A percentile compares a stretch with the other conserved stretches of the same genome.
phyloP scores from a whole-genome alignment of 495 filamentous ascomycete species.

The Glonium stellatum region DNA sequence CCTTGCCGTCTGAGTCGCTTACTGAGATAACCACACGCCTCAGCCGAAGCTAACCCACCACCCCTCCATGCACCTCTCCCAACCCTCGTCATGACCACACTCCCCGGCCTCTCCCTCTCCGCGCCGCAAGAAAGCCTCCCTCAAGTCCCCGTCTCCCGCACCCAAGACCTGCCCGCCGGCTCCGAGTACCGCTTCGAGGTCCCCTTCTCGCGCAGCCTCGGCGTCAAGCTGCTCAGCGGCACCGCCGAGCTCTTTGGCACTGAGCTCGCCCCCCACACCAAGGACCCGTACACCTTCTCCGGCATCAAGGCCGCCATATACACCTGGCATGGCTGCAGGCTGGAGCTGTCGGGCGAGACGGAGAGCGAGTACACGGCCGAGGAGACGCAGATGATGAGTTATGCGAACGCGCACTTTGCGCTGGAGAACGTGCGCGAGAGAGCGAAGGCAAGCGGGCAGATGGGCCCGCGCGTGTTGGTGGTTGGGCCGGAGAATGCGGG shows the following conservation, averaged over 20 bases:
- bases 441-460: conserved; percentile 29
- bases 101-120: conserved; percentile 19
- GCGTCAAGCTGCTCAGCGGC: conserved; percentile 59
- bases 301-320: conserved; percentile 81
- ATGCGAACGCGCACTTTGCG: conserved; percentile 81
- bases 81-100: conserved; percentile 1
- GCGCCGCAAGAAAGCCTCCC: conserved; percentile 3
- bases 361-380: conserved; percentile 71
- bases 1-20: too few relatives aligned
- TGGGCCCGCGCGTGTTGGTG: conserved; percentile 74
- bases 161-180: conserved; percentile 33
- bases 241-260: conserved; percentile 94
- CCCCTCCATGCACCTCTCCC: neutral
- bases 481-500: conserved; percentile 75
- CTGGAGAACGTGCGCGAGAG: conserved; percentile 60
- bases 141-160: conserved; percentile 13
- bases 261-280: conserved; percentile 68
- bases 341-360: conserved; percentile 65
- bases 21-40: conserved; percentile 1
- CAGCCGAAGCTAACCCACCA: neutral
- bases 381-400: conserved; percentile 75
- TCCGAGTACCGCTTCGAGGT: conserved; percentile 93
- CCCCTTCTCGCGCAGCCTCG: conserved; percentile 45
- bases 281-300: conserved; percentile 66
- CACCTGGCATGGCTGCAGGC: conserved; percentile 80